These are phyloP conservation scores for Ophiostoma sp. DNA, from an alignment of 2,329 filamentous ascomycete genomes.

Conservation along the genomic window DNA sequence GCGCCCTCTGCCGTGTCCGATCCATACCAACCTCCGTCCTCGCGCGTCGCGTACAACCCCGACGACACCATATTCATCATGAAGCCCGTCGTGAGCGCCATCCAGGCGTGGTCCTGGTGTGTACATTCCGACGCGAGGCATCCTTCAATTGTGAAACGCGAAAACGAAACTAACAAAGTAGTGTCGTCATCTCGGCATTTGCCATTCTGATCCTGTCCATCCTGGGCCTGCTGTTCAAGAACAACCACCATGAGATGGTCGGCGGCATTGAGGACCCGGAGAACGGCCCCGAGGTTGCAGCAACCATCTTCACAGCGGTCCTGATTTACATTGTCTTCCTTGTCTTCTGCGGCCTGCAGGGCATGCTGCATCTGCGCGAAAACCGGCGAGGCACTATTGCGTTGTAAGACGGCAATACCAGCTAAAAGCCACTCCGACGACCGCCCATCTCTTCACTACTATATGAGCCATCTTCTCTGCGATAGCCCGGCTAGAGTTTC, in stretches of 20 bases:
- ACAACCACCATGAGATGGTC: constrained; percentile 76
- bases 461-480: not conserved
- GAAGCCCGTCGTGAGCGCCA: constrained; percentile 89
- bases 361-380: constrained; percentile 76
- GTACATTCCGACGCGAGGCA: constrained; percentile 30
- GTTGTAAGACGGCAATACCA: not conserved
- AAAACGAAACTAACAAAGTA: constrained; percentile 37
- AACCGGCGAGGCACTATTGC: constrained; percentile 79
- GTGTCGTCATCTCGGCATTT: constrained; percentile 66
- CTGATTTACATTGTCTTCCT: constrained; percentile 83
- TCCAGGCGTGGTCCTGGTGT: constrained; percentile 95
- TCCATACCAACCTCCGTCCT: constrained; percentile 14
- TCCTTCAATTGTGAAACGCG: not conserved
- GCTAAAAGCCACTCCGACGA: not conserved
- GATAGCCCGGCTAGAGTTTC: not conserved
- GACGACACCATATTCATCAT: constrained; percentile 49
- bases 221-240: constrained; percentile 67
- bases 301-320: constrained; percentile 81
- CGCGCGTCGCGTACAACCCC: constrained; percentile 6
- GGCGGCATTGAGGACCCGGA: constrained; percentile 67
- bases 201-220: constrained; percentile 60
- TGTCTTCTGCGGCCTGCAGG: constrained; percentile 86
- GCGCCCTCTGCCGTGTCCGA: constrained; percentile 15
- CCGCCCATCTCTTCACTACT: not conserved
- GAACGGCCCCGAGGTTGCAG: constrained; percentile 72